Evolutionary conservation across 1,284 basidiomycete species (phyloP).

Genomic region (Laetiporus sulphureus): DNA sequence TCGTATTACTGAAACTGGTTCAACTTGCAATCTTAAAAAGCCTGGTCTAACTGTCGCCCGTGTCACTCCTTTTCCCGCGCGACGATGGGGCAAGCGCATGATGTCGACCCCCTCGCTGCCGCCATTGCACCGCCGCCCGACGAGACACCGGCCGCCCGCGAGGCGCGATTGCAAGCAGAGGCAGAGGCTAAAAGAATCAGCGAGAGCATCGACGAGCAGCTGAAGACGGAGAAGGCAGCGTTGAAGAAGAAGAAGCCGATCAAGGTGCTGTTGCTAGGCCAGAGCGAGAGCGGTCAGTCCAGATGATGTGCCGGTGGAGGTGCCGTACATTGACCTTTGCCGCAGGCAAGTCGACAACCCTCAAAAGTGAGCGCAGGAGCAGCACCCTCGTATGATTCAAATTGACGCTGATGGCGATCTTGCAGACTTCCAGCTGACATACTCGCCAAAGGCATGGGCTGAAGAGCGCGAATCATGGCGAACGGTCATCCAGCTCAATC

Average conservation of each 20-base stretch:
- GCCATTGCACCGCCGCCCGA: conserved; percentile 44
- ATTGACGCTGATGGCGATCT: no score
- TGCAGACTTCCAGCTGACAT: conserved; percentile 65
- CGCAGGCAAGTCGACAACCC: conserved; percentile 44
- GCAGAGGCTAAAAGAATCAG: conserved; percentile 48
- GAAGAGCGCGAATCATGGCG: conserved; percentile 68
- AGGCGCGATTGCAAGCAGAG: conserved; percentile 39
- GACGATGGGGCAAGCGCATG: no score
- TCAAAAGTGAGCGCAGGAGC: conserved; percentile 41
- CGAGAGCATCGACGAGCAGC: conserved; percentile 57
- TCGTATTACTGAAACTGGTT: no score
- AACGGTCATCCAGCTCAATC: conserved; percentile 67
- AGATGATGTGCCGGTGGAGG: conserved; percentile 2
- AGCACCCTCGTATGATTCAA: no score
- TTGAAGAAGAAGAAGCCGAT: conserved; percentile 48
- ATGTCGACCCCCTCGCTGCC: conserved; percentile 45
- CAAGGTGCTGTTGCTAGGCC: conserved; percentile 57
- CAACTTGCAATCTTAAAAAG: no score
- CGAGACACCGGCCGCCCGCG: conserved; percentile 38
- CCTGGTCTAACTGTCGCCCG: no score
- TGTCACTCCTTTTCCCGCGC: no score
- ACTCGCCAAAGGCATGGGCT: conserved; percentile 58
- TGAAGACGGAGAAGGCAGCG: conserved; percentile 41
- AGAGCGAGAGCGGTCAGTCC: conserved; percentile 62
- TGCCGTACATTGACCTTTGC: conserved; percentile 29